Evolutionary conservation across 1,284 basidiomycete species (phyloP).

Genomic region (Melampsora larici-populina): DNA sequence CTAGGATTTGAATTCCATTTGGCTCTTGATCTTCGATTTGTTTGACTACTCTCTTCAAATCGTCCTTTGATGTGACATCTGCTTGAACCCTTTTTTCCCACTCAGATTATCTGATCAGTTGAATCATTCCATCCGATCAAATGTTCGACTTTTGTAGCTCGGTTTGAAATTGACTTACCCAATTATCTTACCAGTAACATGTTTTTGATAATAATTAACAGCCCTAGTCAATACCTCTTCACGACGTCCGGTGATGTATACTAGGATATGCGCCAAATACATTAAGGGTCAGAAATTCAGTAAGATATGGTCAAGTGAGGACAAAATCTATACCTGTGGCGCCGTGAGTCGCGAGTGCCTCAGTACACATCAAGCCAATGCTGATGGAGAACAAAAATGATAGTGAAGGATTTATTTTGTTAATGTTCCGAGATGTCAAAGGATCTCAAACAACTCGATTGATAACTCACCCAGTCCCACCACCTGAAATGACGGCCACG

Average conservation of each 20-base stretch:
- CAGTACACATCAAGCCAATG: slow-evolving; percentile 41
- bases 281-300: no score
- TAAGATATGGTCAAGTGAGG: no score
- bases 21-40: slow-evolving; percentile 34
- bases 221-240: slow-evolving; percentile 30
- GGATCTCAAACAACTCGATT: background rate
- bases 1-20: slow-evolving; percentile 36
- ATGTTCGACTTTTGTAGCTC: background rate
- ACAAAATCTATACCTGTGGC: slow-evolving; percentile 9
- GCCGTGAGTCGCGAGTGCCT: slow-evolving; percentile 34
- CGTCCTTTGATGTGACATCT: slow-evolving; percentile 30
- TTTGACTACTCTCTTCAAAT: slow-evolving; percentile 25
- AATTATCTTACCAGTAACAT: slow-evolving; percentile 34
- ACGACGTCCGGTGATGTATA: slow-evolving; percentile 36
- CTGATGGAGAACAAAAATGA: slow-evolving; percentile 2
- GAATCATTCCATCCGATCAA: background rate
- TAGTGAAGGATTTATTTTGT: background rate
- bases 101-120: background rate
- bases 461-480: slow-evolving; percentile 33
- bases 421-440: background rate
- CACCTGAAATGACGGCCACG: slow-evolving; percentile 31
- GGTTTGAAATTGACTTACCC: slow-evolving; percentile 4
- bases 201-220: slow-evolving; percentile 34
- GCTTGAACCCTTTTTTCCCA: slow-evolving; percentile 19
- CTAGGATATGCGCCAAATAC: background rate